Evolutionary conservation across 108 stramenopile species (phyloP), one percentile per base, ranked within the genome.

Genomic region (Chaetoceros tenuissimus): DNA sequence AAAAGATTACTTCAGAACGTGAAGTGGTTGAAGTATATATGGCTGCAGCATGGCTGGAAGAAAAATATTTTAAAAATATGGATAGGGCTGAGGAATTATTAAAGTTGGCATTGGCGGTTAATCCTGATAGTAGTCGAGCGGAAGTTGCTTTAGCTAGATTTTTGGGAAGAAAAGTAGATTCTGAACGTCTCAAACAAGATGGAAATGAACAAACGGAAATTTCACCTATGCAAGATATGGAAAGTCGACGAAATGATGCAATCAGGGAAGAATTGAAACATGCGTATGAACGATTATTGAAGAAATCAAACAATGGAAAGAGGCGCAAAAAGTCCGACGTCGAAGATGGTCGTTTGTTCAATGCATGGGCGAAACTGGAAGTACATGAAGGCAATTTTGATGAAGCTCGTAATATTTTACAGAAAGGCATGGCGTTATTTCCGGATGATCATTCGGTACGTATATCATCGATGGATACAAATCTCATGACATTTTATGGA

Each of bases 311-410:
- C 5, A 45, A 45, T 40, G 43, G 16, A 62, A 43, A 10, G 60
- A 53, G 28, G 29, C 10, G 44, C 48, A 3, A 24, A 46, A 28
- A 23, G 24, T 57, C 60, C 31, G 58, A 55, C n/a, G 62, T 73
- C 20, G 64, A 74, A 3, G 89, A 85, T 72, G 89, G 89, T 0
- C 65, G 89, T 10, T 62, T 87, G 0, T 91, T 81, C 70, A 91
- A 91, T 75, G 83, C 89, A 22, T 76, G 77, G 76, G 89, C 89
- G 24, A 74, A 77, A 18, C 29, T 87, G 22, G 85, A 91, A 76
- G 80, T 81, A 3, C 81, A 83, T 57, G 46, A 50, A 8, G 66
- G 70, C n/a, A 64, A 63, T 23, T 70, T 77, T 29, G 16, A 43
- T 19, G 67, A 64, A 44, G 89, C 89, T 1, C 56, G 74, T n/a